Base-by-base conservation (phyloP, 768 basidiomycete genomes). In the Xanthoconium purpureum region DNA sequence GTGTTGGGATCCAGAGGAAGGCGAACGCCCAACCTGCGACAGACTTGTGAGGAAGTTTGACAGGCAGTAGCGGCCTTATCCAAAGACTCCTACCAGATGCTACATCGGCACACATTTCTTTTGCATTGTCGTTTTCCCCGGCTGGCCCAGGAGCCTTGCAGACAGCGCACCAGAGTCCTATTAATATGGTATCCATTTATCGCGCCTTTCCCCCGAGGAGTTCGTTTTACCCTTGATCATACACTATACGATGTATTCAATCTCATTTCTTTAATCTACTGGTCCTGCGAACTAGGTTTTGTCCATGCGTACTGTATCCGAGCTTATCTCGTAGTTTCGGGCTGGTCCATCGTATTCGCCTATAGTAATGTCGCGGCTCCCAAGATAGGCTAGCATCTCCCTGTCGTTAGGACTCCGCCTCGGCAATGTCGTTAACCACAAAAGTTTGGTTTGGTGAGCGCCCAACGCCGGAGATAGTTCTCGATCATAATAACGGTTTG, bases 381-480 rank as follows among this genome's bases (percentile, higher is more conserved):
- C 24, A 24, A 24, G 24, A 2, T 24, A n/a, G n/a, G n/a, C n/a
- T n/a, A n/a, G 4, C 24, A 24, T 24, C 24, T 24, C 24, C 2
- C 24, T 24, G 24, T 24, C 4, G 24, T 24, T 4, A 24, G 24
- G 24, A 24, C 24, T 24, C 24, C 24, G 24, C 24, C 2, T 24
- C 24, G 36, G 7, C 35, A 20, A 63, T 63, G 63, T 18, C 53
- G 20, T 40, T 8, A 3, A 18, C 39, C 13, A 2, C 63, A 24
- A 67, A 58, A 42, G 62, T 70, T 37, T 67, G 66, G 66, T 62
- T 67, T 43, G 54, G 66, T 70, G 40, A 55, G 67, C 30, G 13
- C 18, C n/a, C 46, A 12, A 6, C 20, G 29, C 12, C 35, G 18
- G 5, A 15, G 40, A 43, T 18, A 7, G 29, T 2, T 12, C 30